Percentiles rank a stretch among this genome's conserved stretches.
phyloP scores from a whole-genome alignment of 225 moss, liverwort and hornwort genomes.

The Sphagnum tenellum region DNA sequence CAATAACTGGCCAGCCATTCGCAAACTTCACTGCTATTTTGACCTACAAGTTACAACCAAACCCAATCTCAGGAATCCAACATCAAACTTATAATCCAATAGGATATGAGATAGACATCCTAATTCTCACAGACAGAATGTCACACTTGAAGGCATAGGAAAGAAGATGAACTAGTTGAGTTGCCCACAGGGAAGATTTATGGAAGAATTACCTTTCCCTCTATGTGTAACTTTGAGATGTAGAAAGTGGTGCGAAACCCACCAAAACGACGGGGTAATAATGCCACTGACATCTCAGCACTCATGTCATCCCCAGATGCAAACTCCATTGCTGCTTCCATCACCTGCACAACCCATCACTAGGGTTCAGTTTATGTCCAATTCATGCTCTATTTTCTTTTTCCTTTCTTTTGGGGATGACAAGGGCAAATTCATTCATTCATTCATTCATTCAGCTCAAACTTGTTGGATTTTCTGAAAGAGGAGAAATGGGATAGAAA shows the following conservation, averaged over 20 bases:
- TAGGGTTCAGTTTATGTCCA: too few relatives aligned
- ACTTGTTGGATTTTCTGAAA: background rate
- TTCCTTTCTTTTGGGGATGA: too few relatives aligned
- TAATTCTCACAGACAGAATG: background rate
- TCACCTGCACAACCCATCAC: slow-evolving; percentile 17
- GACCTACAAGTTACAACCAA: slow-evolving; percentile 22
- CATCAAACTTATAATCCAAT: too few relatives aligned
- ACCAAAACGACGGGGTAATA: slow-evolving; percentile 4
- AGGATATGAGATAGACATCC: too few relatives aligned
- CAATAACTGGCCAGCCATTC: slow-evolving; percentile 46
- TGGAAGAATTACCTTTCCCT: slow-evolving; percentile 26
- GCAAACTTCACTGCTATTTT: slow-evolving; percentile 45
- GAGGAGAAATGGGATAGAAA: too few relatives aligned
- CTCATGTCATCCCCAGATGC: slow-evolving; percentile 32
- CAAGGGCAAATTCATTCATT: too few relatives aligned
- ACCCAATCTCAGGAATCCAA: too few relatives aligned
- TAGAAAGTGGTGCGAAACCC: slow-evolving; percentile 33
- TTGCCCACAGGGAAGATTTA: too few relatives aligned
- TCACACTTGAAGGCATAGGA: slow-evolving; percentile 3
- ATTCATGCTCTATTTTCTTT: too few relatives aligned
- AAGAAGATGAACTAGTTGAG: too few relatives aligned
- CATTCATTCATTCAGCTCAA: background rate
- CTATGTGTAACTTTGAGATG: slow-evolving; percentile 33
- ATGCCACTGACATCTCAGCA: slow-evolving; percentile 33
- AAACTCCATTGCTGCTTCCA: slow-evolving; percentile 42